Conservation (phyloP, 2,329 filamentous ascomycete species). For the Fusarium sublunatum region DNA sequence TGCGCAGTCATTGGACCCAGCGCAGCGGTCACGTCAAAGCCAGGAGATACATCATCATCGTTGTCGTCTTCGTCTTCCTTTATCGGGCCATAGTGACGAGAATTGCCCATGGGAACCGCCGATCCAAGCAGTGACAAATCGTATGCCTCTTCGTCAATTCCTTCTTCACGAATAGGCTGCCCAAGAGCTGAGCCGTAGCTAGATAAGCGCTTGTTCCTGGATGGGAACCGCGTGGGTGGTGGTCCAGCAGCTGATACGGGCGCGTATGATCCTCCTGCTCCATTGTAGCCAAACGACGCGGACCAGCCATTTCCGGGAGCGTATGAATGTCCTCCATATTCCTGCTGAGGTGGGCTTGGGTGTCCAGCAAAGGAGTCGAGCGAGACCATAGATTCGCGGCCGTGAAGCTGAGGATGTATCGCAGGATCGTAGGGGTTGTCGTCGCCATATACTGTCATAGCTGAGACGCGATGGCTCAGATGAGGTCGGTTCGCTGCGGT, state of each 20-base stretch:
- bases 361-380: constrained; percentile 50
- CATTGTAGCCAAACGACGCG: constrained; percentile 47
- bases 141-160: constrained; percentile 57
- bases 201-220: constrained; percentile 42
- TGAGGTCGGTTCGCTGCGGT: constrained; percentile 26
- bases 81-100: constrained; percentile 49
- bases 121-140: constrained; percentile 57
- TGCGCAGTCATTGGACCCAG: constrained; percentile 59
- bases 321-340: constrained; percentile 39
- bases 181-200: constrained; percentile 43
- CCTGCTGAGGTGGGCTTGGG: constrained; percentile 28
- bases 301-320: constrained; percentile 41
- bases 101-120: constrained; percentile 56
- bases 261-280: constrained; percentile 45
- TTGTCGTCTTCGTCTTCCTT: constrained; percentile 28
- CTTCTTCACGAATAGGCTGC: constrained; percentile 46
- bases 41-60: constrained; percentile 49
- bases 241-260: constrained; percentile 42
- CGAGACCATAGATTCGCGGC: constrained; percentile 55
- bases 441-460: constrained; percentile 50
- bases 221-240: constrained; percentile 37
- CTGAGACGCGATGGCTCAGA: constrained; percentile 51
- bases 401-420: constrained; percentile 44
- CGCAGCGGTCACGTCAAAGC: constrained; percentile 60
- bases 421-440: constrained; percentile 45